A percentile compares a stretch with the other conserved stretches of the same genome.
Evolutionary conservation across 352 stramenopile genomes (phyloP).

Genomic region (Globisporangium echinulatum): DNA sequence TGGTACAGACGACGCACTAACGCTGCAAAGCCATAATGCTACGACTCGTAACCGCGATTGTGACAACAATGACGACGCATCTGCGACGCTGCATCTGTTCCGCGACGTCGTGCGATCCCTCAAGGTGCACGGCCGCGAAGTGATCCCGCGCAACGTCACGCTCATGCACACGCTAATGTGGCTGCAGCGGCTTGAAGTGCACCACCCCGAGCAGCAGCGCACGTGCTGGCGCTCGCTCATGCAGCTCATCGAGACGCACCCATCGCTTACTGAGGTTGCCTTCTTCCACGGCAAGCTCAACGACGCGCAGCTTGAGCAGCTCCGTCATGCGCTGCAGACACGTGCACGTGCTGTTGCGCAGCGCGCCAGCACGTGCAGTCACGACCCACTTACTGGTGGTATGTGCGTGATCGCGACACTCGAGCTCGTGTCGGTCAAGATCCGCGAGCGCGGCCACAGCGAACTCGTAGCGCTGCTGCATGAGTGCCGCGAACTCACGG

Average conservation of each 20-base stretch:
- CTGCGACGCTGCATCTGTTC: slow-evolving; percentile 28
- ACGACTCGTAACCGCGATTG: too few relatives aligned
- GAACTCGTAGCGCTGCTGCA: slow-evolving; percentile 40
- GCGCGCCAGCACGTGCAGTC: neutral
- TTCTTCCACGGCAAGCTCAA: slow-evolving; percentile 73
- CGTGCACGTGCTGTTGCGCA: neutral
- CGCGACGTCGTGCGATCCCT: slow-evolving; percentile 47
- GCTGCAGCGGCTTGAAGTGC: slow-evolving; percentile 57
- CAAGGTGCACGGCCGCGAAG: slow-evolving; percentile 56
- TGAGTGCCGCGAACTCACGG: slow-evolving; percentile 20
- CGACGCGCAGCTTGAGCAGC: slow-evolving; percentile 32
- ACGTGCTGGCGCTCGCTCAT: slow-evolving; percentile 36
- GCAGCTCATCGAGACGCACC: slow-evolving; percentile 24
- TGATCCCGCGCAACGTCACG: slow-evolving; percentile 39
- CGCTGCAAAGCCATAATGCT: too few relatives aligned
- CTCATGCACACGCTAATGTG: slow-evolving; percentile 32
- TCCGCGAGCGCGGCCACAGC: slow-evolving; percentile 33
- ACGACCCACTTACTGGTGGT: neutral
- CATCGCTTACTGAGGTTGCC: slow-evolving; percentile 35
- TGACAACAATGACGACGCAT: neutral
- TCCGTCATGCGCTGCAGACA: slow-evolving; percentile 22
- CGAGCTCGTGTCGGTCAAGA: slow-evolving; percentile 68
- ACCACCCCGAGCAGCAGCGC: slow-evolving; percentile 65
- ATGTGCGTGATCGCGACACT: slow-evolving; percentile 25
- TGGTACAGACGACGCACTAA: neutral